These are phyloP conservation scores for Cyberlindnera xishuangbannaensis DNA, from an alignment of 805 yeast species.

Conservation along the genomic window DNA sequence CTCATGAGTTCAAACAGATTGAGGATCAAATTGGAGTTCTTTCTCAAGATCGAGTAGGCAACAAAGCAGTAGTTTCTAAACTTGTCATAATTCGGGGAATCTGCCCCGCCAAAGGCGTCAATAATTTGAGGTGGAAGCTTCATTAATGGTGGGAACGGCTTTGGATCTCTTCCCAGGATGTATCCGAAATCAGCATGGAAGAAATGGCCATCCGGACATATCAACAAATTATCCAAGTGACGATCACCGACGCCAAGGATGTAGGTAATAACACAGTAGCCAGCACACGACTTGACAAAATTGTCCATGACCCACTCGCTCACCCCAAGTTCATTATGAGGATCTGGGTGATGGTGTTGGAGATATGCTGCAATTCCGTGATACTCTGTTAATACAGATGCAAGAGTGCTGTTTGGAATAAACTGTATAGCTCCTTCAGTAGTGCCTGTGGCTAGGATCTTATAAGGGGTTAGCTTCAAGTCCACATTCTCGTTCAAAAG, in stretches of 20 bases:
- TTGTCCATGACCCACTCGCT: conserved; percentile 74
- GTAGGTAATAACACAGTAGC: conserved; percentile 94
- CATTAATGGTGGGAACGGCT: conserved; percentile 98
- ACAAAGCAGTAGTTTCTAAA: conserved; percentile 93
- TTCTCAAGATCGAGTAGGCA: conserved; percentile 83
- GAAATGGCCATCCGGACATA: conserved; percentile 79
- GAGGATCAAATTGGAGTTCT: conserved; percentile 82
- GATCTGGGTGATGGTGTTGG: conserved; percentile 57
- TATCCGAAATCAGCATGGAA: conserved; percentile 99
- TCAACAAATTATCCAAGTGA: conserved; percentile 83
- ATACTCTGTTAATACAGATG: conserved; percentile 63
- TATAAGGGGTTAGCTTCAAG: conserved; percentile 80
- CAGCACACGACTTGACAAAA: conserved; percentile 93
- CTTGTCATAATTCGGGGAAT: conserved; percentile 75
- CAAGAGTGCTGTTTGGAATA: conserved; percentile 87
- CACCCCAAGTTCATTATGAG: conserved; percentile 29
- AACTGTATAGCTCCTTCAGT: conserved; percentile 91
- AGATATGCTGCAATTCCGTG: conserved; percentile 76
- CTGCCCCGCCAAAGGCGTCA: conserved; percentile 96
- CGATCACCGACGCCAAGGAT: conserved; percentile 95
- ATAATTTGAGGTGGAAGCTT: conserved; percentile 93
- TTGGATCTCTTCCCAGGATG: conserved; percentile 94
- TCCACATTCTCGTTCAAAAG: conserved; percentile 87
- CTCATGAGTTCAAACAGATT: conserved; percentile 92
- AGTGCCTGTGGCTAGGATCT: conserved; percentile 84